Percentiles rank a stretch among this genome's conserved stretches.
phyloP scores from a whole-genome alignment of 805 yeast genomes.

The Zygosaccharomyces lentus region DNA sequence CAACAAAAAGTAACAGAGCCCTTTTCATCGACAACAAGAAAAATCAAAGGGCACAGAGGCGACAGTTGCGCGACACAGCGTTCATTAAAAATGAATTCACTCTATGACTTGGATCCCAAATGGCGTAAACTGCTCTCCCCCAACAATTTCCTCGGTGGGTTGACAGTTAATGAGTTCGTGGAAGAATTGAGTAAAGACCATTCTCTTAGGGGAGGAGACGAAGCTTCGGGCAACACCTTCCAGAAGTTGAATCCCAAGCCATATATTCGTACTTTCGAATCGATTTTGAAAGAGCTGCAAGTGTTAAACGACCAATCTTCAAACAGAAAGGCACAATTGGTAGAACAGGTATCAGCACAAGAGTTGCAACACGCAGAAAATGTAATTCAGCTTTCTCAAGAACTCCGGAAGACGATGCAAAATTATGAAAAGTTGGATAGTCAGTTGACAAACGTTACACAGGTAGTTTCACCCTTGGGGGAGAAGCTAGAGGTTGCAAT shows the following conservation, averaged over 20 bases:
- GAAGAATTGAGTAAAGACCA: slow-evolving; percentile 74
- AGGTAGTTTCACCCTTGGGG: slow-evolving; percentile 64
- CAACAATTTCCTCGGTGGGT: slow-evolving; percentile 62
- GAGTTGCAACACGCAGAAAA: slow-evolving; percentile 67
- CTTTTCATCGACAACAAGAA: not conserved
- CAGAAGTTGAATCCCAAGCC: slow-evolving; percentile 79
- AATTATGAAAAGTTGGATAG: slow-evolving; percentile 29
- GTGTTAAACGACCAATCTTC: slow-evolving; percentile 54
- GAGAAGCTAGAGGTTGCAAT: slow-evolving; percentile 63
- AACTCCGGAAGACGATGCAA: slow-evolving; percentile 20
- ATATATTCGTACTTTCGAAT: slow-evolving; percentile 87
- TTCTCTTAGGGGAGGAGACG: slow-evolving; percentile 13
- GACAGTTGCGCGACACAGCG: not conserved
- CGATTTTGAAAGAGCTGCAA: slow-evolving; percentile 69
- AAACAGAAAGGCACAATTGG: slow-evolving; percentile 47
- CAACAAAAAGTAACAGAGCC: not conserved
- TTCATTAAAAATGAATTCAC: slow-evolving; percentile 35
- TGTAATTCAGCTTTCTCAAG: slow-evolving; percentile 42
- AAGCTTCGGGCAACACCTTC: slow-evolving; percentile 13
- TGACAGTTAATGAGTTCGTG: slow-evolving; percentile 73
- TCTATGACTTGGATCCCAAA: slow-evolving; percentile 62
- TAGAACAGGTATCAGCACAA: slow-evolving; percentile 51
- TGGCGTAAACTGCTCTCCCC: slow-evolving; percentile 51
- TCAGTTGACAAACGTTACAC: slow-evolving; percentile 45
- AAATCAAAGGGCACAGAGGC: not conserved